Percentiles rank a stretch among this genome's conserved stretches.
These are phyloP conservation scores for Globisporangium spinosum DNA, from an alignment of 352 stramenopile species.

Conservation along the genomic window DNA sequence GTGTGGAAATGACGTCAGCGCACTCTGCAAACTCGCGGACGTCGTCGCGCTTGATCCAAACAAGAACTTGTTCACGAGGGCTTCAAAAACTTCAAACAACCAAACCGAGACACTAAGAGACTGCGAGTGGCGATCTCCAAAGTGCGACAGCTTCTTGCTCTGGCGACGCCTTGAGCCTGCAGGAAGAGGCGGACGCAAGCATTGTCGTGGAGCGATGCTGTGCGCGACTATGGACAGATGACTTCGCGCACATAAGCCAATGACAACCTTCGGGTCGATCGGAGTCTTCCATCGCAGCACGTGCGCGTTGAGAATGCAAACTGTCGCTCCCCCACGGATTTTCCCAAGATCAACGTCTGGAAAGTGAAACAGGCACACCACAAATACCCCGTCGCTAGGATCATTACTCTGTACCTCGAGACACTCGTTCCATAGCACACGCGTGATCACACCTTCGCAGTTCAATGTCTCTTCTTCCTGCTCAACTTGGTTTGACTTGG, in stretches of 20 bases:
- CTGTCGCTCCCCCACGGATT: conserved; percentile 26
- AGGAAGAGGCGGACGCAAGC: background rate
- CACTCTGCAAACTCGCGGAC: background rate
- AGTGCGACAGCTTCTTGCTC: conserved; percentile 9
- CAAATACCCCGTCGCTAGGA: conserved; percentile 7
- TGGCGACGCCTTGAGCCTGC: background rate
- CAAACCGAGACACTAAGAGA: conserved; percentile 7
- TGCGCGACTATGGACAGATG: conserved; percentile 25
- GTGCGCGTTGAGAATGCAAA: conserved; percentile 27
- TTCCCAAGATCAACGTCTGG: conserved; percentile 26
- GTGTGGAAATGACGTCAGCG: conserved; percentile 10
- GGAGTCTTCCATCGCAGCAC: conserved; percentile 32
- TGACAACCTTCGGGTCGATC: conserved; percentile 24
- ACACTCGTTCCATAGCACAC: conserved; percentile 41
- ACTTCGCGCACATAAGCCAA: conserved; percentile 38
- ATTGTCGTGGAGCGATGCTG: background rate
- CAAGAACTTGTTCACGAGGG: conserved; percentile 13
- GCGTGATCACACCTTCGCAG: conserved; percentile 31
- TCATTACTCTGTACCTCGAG: conserved; percentile 28
- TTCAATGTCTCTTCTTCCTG: conserved; percentile 15
- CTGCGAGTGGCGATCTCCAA: conserved; percentile 12
- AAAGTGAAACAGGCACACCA: conserved; percentile 41
- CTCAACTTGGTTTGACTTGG: conserved; percentile 12
- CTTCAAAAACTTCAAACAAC: conserved; percentile 15
- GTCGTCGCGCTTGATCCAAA: conserved; percentile 2